These are phyloP conservation scores for Rubia yunnanensis DNA, from an alignment of 257 asterid species.

Conservation along the genomic window DNA sequence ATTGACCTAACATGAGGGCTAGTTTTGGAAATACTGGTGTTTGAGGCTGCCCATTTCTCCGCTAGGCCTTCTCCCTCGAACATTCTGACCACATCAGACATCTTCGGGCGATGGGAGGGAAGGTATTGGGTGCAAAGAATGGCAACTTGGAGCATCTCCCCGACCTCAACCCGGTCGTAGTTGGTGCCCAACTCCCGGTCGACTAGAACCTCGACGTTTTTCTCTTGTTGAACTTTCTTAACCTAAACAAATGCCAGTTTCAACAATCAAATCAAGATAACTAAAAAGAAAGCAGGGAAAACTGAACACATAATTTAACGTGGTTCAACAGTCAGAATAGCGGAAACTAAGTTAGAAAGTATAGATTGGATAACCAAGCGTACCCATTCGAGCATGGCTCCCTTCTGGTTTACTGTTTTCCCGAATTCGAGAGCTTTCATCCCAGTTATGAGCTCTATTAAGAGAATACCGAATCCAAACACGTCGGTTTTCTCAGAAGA, in stretches of 20 bases:
- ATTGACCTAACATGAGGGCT: constrained; percentile 19
- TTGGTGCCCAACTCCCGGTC: constrained; percentile 60
- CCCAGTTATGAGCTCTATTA: constrained; percentile 88
- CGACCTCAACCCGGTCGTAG: constrained; percentile 67
- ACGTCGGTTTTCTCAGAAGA: constrained; percentile 96
- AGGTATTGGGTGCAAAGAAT: constrained; percentile 78
- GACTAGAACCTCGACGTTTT: constrained; percentile 53
- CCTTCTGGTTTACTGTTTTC: constrained; percentile 70
- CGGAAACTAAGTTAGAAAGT: neutral
- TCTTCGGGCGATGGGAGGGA: constrained; percentile 79
- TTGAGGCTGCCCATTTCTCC: constrained; percentile 94
- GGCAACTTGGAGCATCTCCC: constrained; percentile 97
- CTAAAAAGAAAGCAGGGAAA: too few species aligned
- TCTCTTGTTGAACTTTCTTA: constrained; percentile 61
- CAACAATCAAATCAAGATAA: neutral
- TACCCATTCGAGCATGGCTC: constrained; percentile 94
- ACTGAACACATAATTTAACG: too few species aligned
- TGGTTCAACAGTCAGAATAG: too few species aligned
- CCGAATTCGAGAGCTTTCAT: constrained; percentile 90
- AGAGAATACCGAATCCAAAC: constrained; percentile 88
- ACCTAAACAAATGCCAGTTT: constrained; percentile 35
- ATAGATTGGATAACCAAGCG: neutral
- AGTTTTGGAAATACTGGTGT: constrained; percentile 29
- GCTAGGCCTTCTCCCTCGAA: constrained; percentile 95
- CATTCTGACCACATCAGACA: constrained; percentile 91